A percentile compares a stretch with the other conserved stretches of the same genome.
phyloP scores from a whole-genome alignment of 2,329 filamentous ascomycete species.

The Pseudocercospora ulei region DNA sequence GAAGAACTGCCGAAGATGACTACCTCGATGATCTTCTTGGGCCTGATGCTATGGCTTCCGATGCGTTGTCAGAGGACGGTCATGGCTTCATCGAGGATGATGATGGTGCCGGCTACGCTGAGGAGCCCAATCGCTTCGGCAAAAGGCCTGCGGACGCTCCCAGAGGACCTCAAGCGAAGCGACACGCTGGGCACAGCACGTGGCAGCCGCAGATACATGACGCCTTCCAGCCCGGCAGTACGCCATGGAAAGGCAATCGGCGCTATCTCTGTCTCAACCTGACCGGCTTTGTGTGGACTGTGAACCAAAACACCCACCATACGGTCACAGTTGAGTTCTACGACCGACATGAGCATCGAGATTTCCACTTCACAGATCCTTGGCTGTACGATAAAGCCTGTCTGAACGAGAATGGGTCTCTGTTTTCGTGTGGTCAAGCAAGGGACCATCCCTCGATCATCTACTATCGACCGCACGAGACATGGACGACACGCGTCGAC shows the following conservation, averaged over 20 bases:
- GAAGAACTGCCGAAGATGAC: conserved; percentile 52
- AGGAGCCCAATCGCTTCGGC: conserved; percentile 53
- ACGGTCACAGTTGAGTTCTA: conserved; percentile 97
- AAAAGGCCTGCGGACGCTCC: conserved; percentile 45
- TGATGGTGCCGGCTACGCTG: conserved; percentile 80
- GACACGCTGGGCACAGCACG: conserved; percentile 41
- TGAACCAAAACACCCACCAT: conserved; percentile 78
- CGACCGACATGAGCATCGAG: conserved; percentile 79
- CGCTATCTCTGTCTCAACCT: conserved; percentile 90
- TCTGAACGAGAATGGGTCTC: conserved; percentile 67
- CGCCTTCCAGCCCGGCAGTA: conserved; percentile 86
- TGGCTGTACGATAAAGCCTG: conserved; percentile 95
- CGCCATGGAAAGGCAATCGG: conserved; percentile 87
- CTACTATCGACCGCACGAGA: conserved; percentile 96
- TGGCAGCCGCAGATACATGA: conserved; percentile 63
- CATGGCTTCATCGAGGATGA: conserved; percentile 91
- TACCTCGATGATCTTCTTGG: conserved; percentile 76
- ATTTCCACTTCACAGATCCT: conserved; percentile 96
- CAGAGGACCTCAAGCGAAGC: conserved; percentile 44
- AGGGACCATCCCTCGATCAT: conserved; percentile 63
- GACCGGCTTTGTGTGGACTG: conserved; percentile 91
- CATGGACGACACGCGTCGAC: conserved; percentile 82
- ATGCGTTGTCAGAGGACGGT: conserved; percentile 49
- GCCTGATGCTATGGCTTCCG: conserved; percentile 51
- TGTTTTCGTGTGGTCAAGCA: conserved; percentile 69